A percentile compares a stretch with the other conserved stretches of the same genome.
These are phyloP conservation scores for Globisporangium paddicum DNA, from an alignment of 352 stramenopile species.

Conservation along the genomic window DNA sequence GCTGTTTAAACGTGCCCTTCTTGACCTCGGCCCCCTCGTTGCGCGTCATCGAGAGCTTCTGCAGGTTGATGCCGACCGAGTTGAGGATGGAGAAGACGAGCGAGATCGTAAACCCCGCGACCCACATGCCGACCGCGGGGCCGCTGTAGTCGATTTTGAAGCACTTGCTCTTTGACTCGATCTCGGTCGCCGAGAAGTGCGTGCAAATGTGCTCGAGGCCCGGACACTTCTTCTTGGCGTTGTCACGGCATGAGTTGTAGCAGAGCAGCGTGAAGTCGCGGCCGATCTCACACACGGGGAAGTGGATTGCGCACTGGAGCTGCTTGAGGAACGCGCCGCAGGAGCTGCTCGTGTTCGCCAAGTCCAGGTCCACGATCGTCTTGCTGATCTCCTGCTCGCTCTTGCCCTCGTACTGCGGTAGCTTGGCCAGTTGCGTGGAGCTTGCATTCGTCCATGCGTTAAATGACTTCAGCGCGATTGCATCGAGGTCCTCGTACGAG, in stretches of 20 bases:
- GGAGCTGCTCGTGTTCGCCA: slow-evolving; percentile 55
- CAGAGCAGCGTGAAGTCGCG: slow-evolving; percentile 65
- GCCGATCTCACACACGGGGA: slow-evolving; percentile 80
- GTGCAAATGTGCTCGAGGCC: slow-evolving; percentile 57
- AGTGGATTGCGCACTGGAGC: slow-evolving; percentile 67
- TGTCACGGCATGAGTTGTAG: slow-evolving; percentile 51
- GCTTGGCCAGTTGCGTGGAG: slow-evolving; percentile 22
- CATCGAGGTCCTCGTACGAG: slow-evolving; percentile 62
- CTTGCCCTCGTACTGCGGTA: slow-evolving; percentile 50
- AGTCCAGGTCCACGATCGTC: slow-evolving; percentile 41
- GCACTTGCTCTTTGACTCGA: slow-evolving; percentile 71
- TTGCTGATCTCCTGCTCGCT: slow-evolving; percentile 28
- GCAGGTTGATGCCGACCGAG: slow-evolving; percentile 88
- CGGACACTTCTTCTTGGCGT: slow-evolving; percentile 55
- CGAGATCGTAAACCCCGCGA: slow-evolving; percentile 83
- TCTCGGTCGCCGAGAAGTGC: slow-evolving; percentile 27
- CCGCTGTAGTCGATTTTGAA: slow-evolving; percentile 75
- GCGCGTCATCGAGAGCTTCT: slow-evolving; percentile 86
- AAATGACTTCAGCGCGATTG: slow-evolving; percentile 32
- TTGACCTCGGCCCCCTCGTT: slow-evolving; percentile 65
- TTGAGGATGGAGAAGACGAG: slow-evolving; percentile 88
- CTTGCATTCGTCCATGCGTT: slow-evolving; percentile 48
- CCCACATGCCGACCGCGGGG: slow-evolving; percentile 77
- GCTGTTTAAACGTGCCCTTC: slow-evolving; percentile 79
- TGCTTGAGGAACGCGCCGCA: slow-evolving; percentile 54